Base-by-base conservation (phyloP, 2,329 filamentous ascomycete species). In the Plenodomus biglobosus region DNA sequence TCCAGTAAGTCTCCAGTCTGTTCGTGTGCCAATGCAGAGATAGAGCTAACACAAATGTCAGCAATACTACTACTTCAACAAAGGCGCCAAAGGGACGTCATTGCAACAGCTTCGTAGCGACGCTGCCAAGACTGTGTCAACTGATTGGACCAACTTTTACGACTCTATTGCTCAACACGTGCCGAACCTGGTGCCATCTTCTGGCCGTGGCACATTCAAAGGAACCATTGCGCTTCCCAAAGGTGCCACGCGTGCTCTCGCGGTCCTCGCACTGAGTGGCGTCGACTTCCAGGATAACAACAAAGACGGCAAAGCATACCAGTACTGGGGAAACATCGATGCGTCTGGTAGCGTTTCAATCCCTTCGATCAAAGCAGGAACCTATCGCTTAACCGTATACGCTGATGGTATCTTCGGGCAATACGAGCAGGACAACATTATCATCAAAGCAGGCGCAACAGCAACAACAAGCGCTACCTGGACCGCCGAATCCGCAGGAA, bases 31-130 rank as follows among this genome's bases (percentile, higher is more conserved):
- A 19, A 37, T 8, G 10, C 18, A 11, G 2, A 11, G 1, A 17
- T 6, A n/a, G 8, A 41, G 38, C 49, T 55, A 13, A 78, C 80
- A 64, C 68, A 67, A 43, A 7, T 39, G 8, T 19, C 20, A 57
- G 5, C 78, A 81, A 63, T 85, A 79, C 59, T 86, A 80, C 59
- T 75, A 85, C 59, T 86, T 86, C 73, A 86, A 85, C 65, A 77
- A 77, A 42, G 80, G 80, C 10, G 69, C 74, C 1, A 67, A 73
- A 1, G 57, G 55, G 7, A 44, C 46, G 10, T 56, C 57, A 1
- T 50, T 59, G 2, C 75, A 75, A 7, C 73, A 53, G 1, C 75
- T 84, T 2, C 75, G 80, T 18, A 69, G 72, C 10, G 84, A 86
- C 45, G 84, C 84, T 1, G 71, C 74, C 16, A 69, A 76, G 49